A percentile compares a stretch with the other conserved stretches of the same genome.
These are phyloP conservation scores for Durusdinium trenchii DNA, from an alignment of 73 alveolate species.

Conservation along the genomic window DNA sequence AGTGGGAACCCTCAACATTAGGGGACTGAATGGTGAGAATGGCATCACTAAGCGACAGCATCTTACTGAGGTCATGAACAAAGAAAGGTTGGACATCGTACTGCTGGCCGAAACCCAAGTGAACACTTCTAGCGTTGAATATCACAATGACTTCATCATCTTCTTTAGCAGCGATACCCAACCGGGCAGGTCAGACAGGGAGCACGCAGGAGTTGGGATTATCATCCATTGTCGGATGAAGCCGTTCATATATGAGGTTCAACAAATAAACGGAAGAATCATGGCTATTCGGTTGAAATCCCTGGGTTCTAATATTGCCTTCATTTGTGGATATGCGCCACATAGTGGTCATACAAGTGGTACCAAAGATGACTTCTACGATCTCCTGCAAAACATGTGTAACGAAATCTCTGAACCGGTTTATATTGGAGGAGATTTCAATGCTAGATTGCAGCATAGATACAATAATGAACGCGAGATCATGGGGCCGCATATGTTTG, in stretches of 20 bases:
- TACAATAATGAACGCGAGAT: neutral
- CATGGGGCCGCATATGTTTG: neutral
- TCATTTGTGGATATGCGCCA: too few species aligned
- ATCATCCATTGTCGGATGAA: neutral
- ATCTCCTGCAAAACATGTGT: neutral
- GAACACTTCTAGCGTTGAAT: neutral
- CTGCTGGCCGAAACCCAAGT: constrained; percentile 24
- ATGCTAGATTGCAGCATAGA: constrained; percentile 17
- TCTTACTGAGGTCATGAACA: neutral
- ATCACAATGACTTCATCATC: neutral
- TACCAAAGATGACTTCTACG: constrained; percentile 6
- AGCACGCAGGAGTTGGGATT: constrained; percentile 39
- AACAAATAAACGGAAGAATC: constrained; percentile 22
- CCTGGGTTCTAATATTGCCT: neutral
- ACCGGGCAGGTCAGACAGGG: constrained; percentile 39
- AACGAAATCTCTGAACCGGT: neutral
- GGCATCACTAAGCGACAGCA: constrained; percentile 23
- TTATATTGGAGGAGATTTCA: constrained; percentile 5
- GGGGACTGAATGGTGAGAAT: constrained; percentile 21
- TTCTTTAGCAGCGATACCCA: constrained; percentile 38
- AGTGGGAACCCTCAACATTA: neutral
- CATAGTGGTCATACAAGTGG: constrained; percentile 11
- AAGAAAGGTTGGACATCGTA: neutral
- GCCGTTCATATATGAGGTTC: neutral
- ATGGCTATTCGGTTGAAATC: constrained; percentile 19